phyloP scores from a whole-genome alignment of 768 basidiomycete genomes.

The Cubamyces lactineus region DNA sequence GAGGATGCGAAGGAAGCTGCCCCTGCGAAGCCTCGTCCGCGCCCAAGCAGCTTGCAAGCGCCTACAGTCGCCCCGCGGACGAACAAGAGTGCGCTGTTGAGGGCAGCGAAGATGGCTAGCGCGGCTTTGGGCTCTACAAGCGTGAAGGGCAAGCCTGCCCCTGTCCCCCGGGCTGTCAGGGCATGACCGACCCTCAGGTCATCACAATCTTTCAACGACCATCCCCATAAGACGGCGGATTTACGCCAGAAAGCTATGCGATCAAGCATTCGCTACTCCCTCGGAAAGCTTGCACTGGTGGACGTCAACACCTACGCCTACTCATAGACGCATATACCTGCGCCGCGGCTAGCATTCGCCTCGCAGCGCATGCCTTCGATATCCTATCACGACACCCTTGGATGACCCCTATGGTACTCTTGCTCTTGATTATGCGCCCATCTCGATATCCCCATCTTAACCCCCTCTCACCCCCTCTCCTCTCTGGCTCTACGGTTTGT shows the following conservation, averaged over 20 bases:
- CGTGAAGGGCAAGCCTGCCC: slow-evolving; percentile 21
- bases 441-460: slow-evolving; percentile 1
- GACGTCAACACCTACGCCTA: not conserved
- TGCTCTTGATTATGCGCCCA: slow-evolving; percentile 21
- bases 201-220: too few species aligned
- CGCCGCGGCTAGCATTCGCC: too few species aligned
- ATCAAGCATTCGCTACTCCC: too few species aligned
- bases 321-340: not conserved
- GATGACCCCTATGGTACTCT: slow-evolving; percentile 15
- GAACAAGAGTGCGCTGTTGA: slow-evolving; percentile 74
- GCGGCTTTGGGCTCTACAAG: slow-evolving; percentile 12
- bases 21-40: slow-evolving; percentile 45
- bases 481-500: slow-evolving; percentile 2
- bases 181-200: slow-evolving; percentile 14
- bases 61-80: slow-evolving; percentile 70
- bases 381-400: slow-evolving; percentile 5
- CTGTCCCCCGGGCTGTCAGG: slow-evolving; percentile 20
- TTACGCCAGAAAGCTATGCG: too few species aligned
- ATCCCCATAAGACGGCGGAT: too few species aligned
- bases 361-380: not conserved
- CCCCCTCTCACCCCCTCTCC: not conserved
- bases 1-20: slow-evolving; percentile 22
- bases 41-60: slow-evolving; percentile 58
- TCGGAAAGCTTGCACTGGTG: too few species aligned
- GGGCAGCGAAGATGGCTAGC: slow-evolving; percentile 66